Evolutionary conservation across 2,329 filamentous ascomycete species (phyloP).

Genomic region (Pseudocercospora fijiensis): DNA sequence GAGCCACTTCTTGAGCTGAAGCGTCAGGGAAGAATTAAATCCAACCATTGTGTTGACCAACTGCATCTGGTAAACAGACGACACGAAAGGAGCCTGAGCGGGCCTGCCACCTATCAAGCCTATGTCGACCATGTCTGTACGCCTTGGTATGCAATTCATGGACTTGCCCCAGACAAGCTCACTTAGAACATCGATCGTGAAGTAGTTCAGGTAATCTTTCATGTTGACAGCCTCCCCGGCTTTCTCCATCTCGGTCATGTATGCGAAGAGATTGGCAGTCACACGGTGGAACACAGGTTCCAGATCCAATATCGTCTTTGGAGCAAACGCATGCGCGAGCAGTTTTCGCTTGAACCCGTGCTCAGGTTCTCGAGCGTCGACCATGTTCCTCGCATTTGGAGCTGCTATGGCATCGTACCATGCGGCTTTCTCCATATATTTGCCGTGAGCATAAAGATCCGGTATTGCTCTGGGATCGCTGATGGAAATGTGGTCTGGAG

Average conservation of each 20-base stretch:
- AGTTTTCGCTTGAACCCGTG: slow-evolving; percentile 2
- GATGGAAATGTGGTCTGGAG: slow-evolving; percentile 7
- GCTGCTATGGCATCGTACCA: slow-evolving; percentile 8
- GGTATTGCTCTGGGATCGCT: slow-evolving; percentile 5
- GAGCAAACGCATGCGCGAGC: slow-evolving; percentile 6
- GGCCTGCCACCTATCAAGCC: neutral
- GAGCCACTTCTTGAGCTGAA: slow-evolving; percentile 2
- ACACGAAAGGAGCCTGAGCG: neutral
- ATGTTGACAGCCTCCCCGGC: neutral
- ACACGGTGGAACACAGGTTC: slow-evolving; percentile 5
- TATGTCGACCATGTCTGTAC: neutral
- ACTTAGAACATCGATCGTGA: slow-evolving; percentile 4
- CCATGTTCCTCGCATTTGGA: slow-evolving; percentile 2
- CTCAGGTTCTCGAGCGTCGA: slow-evolving; percentile 2
- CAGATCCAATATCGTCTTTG: slow-evolving; percentile 2
- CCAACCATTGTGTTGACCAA: slow-evolving; percentile 1
- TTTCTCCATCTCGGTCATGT: neutral
- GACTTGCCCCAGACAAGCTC: slow-evolving; percentile 4
- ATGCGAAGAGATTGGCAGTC: neutral
- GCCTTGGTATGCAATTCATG: neutral
- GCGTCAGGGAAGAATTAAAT: neutral
- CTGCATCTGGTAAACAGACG: slow-evolving; percentile 6
- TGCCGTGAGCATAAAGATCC: slow-evolving; percentile 6
- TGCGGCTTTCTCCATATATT: slow-evolving; percentile 1
- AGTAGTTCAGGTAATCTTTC: slow-evolving; percentile 9